Percentiles rank a stretch among this genome's conserved stretches.
Evolutionary conservation across 306 rosid species (phyloP).

Genomic region (Pyrus pyrifolia): DNA sequence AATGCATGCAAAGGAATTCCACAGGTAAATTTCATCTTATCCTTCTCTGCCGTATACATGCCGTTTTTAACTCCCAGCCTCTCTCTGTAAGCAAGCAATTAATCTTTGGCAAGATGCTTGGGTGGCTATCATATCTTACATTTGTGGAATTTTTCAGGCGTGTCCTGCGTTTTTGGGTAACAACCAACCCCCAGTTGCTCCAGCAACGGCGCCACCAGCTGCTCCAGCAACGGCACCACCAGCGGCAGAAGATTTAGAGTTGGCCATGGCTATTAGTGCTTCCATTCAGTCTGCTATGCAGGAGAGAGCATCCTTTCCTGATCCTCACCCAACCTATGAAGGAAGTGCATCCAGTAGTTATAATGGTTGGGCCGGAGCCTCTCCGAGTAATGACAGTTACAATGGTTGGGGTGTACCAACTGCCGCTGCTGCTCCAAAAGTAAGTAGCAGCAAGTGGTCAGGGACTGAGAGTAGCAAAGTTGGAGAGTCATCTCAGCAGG

Average conservation of each 20-base stretch:
- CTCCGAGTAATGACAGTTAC: constrained; percentile 22
- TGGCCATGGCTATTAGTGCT: constrained; percentile 63
- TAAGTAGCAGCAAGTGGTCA: constrained; percentile 13
- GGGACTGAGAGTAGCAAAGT: constrained; percentile 29
- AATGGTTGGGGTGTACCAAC: constrained; percentile 30
- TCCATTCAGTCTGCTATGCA: constrained; percentile 59
- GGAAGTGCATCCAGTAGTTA: constrained; percentile 53
- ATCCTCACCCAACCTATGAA: constrained; percentile 34
- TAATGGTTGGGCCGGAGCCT: background rate
- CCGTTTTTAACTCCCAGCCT: background rate
- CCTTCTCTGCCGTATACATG: background rate
- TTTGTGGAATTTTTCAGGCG: constrained; percentile 37
- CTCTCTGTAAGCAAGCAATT: background rate
- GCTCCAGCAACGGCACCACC: constrained; percentile 73
- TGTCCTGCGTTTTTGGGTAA: constrained; percentile 56
- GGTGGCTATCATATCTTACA: constrained; percentile 5
- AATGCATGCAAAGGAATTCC: constrained; percentile 99
- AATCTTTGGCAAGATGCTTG: background rate
- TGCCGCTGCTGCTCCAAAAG: constrained; percentile 14
- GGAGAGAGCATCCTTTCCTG: constrained; percentile 41
- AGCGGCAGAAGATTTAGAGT: constrained; percentile 60
- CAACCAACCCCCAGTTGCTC: constrained; percentile 33
- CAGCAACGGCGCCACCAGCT: constrained; percentile 68
- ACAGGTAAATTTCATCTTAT: constrained; percentile 42
- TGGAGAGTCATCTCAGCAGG: constrained; percentile 23